phyloP scores from a whole-genome alignment of 768 basidiomycete genomes.

The Cystoderma amianthinum region DNA sequence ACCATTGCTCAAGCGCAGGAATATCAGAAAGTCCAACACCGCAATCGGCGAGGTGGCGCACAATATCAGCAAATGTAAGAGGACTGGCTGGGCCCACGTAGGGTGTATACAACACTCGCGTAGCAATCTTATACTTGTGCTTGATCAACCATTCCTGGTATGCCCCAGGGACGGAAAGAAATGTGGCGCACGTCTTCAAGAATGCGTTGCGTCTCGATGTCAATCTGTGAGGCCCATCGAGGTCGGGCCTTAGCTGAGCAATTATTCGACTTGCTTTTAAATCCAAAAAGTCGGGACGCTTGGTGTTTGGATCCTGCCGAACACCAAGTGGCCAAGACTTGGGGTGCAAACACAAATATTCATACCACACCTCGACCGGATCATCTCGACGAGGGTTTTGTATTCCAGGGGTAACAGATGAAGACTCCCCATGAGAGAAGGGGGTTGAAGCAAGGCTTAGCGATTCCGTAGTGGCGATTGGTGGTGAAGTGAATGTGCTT shows the following conservation, averaged over 20 bases:
- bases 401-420: conserved; percentile 13
- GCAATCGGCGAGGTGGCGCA: conserved; percentile 33
- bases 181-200: conserved; percentile 27
- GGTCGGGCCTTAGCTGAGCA: conserved; percentile 37
- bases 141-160: conserved; percentile 30
- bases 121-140: conserved; percentile 24
- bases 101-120: conserved; percentile 18
- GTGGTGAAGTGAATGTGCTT: too few species aligned
- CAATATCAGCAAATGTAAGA: conserved; percentile 24
- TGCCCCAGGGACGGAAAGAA: conserved; percentile 32
- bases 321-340: conserved; percentile 43
- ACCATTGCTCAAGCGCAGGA: conserved; percentile 16
- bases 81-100: conserved; percentile 21
- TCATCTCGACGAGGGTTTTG: conserved; percentile 41
- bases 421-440: too few species aligned
- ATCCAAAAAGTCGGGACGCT: conserved; percentile 30
- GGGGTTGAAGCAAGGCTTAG: too few species aligned
- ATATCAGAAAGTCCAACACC: conserved; percentile 21
- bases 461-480: too few species aligned
- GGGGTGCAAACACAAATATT: conserved; percentile 34
- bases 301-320: conserved; percentile 27
- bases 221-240: conserved; percentile 20
- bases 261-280: conserved; percentile 40
- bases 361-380: conserved; percentile 37
- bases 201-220: conserved; percentile 28